Conservation (phyloP, 139 green algal species). For the Chlorella sp. region DNA sequence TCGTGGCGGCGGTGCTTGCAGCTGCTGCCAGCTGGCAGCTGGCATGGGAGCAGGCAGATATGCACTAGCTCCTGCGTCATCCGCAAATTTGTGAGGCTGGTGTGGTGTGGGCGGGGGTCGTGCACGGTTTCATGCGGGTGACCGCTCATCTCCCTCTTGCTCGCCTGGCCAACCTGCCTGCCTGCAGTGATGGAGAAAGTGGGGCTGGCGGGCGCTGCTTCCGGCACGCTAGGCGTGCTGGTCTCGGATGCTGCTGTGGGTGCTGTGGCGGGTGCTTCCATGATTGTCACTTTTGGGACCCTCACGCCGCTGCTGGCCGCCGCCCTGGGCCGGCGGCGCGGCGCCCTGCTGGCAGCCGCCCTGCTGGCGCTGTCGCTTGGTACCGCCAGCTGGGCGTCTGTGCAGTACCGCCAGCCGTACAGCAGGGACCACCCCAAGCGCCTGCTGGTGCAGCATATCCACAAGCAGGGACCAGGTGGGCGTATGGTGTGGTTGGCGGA, state of each 20-base stretch:
- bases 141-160: background rate
- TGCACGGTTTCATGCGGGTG: background rate
- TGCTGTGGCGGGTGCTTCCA: conserved; percentile 28
- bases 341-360: background rate
- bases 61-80: background rate
- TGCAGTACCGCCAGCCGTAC: conserved; percentile 11
- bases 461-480: conserved; percentile 17
- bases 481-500: background rate
- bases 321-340: background rate
- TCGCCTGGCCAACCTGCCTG: background rate
- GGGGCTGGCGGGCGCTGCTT: conserved; percentile 37
- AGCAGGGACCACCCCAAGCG: conserved; percentile 44
- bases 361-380: background rate
- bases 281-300: background rate
- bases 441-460: conserved; percentile 54
- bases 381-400: background rate
- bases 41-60: background rate
- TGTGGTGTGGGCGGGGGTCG: background rate
- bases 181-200: conserved; percentile 57
- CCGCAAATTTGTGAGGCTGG: background rate
- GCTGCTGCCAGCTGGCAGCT: background rate
- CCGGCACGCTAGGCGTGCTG: conserved; percentile 9
- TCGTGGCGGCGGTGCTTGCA: background rate
- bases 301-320: conserved; percentile 24
- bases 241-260: conserved; percentile 29